Conservation (phyloP, 148 eudicot species). For the Suaeda aralocaspica region DNA sequence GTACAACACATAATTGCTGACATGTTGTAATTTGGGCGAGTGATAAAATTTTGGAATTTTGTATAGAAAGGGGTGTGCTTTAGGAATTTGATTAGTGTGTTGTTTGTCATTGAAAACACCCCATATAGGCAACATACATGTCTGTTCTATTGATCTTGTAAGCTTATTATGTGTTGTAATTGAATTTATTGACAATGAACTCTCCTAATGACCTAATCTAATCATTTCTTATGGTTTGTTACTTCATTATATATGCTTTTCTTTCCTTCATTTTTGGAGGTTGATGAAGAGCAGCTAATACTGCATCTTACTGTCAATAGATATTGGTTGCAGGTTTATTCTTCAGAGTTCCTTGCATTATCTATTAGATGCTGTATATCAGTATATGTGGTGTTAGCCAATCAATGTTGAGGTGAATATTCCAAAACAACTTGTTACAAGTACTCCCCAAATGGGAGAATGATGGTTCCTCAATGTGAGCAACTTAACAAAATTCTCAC, state of each 20-base stretch:
- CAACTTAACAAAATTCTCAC: too few relatives aligned
- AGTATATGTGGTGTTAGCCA: too few relatives aligned
- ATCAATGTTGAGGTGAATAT: too few relatives aligned
- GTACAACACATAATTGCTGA: background rate
- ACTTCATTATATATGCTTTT: background rate
- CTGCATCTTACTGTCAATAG: too few relatives aligned
- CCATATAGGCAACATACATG: constrained; percentile 16
- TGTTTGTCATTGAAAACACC: background rate
- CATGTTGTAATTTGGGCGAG: background rate
- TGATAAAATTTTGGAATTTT: constrained; percentile 16
- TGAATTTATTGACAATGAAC: constrained; percentile 8
- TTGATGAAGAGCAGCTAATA: too few relatives aligned
- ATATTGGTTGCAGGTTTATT: too few relatives aligned
- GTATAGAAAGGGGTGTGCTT: constrained; percentile 23
- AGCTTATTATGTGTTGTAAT: constrained; percentile 16
- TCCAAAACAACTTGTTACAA: too few relatives aligned
- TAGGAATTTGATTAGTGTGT: background rate
- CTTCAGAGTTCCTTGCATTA: too few relatives aligned
- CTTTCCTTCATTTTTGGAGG: background rate
- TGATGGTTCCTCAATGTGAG: too few relatives aligned
- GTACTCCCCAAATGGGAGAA: too few relatives aligned
- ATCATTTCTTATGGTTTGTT: background rate
- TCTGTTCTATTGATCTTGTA: constrained; percentile 1
- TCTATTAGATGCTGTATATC: too few relatives aligned
- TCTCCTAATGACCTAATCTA: constrained; percentile 12